Conservation (phyloP, 2,329 filamentous ascomycete species). For the Penicillium frequentans region DNA sequence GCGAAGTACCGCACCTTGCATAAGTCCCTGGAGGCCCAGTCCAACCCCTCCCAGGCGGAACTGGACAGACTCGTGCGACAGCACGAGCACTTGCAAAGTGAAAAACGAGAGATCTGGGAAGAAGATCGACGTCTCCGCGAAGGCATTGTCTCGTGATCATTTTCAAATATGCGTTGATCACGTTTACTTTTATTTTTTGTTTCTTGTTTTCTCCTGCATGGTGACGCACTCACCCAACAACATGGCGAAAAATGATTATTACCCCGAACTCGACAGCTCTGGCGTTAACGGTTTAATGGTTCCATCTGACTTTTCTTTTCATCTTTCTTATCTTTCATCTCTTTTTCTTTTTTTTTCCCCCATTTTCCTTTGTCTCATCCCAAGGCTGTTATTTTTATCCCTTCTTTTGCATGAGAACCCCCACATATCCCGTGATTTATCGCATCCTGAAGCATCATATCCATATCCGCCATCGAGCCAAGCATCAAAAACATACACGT, state of each 20-base stretch:
- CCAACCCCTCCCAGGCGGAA: constrained; percentile 50
- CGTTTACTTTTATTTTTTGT: constrained; percentile 11
- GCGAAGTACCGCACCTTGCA: constrained; percentile 59
- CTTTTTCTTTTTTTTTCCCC: not conserved
- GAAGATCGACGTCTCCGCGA: constrained; percentile 40
- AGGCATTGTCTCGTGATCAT: constrained; percentile 15
- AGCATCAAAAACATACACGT: not conserved
- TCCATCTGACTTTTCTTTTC: not conserved
- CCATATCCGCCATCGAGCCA: not conserved
- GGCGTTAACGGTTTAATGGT: constrained; percentile 6
- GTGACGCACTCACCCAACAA: constrained; percentile 10
- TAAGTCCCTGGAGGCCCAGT: constrained; percentile 42
- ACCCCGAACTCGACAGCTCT: constrained; percentile 7
- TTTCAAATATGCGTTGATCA: not conserved
- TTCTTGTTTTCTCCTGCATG: constrained; percentile 16
- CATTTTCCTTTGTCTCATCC: not conserved
- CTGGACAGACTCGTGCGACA: constrained; percentile 55
- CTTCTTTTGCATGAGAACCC: constrained; percentile 6
- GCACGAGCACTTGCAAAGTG: constrained; percentile 54
- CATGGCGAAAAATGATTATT: constrained; percentile 11
- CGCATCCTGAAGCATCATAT: not conserved
- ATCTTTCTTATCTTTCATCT: not conserved
- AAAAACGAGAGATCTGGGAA: constrained; percentile 60
- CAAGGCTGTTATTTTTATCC: not conserved
- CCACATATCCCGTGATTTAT: constrained; percentile 1